Percentiles rank a stretch among this genome's conserved stretches.
Evolutionary conservation across 345 rosid genomes (phyloP).

Genomic region (Euclidium syriacum): DNA sequence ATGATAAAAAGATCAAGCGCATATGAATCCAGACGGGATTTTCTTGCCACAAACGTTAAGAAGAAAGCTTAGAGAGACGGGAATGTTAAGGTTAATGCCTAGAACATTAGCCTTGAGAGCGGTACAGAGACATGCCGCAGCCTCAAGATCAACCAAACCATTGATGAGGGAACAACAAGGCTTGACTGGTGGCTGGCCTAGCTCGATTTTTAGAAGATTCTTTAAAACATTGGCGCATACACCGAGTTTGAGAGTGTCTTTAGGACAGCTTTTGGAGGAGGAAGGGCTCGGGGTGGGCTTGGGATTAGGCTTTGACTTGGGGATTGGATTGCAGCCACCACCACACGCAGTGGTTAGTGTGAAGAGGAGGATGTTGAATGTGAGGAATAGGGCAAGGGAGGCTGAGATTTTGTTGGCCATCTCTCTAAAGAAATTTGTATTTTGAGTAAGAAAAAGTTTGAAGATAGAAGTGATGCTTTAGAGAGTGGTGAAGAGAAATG

Average conservation of each 20-base stretch:
- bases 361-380: conserved; percentile 26
- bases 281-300: conserved; percentile 27
- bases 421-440: too few relatives aligned
- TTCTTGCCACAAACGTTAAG: conserved; percentile 50
- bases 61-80: conserved; percentile 48
- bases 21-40: conserved; percentile 44
- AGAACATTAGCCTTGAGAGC: conserved; percentile 48
- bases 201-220: conserved; percentile 23
- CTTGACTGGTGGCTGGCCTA: conserved; percentile 37
- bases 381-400: conserved; percentile 23
- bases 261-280: conserved; percentile 34
- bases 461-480: neutral
- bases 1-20: too few relatives aligned
- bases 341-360: conserved; percentile 14
- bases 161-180: conserved; percentile 53
- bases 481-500: too few relatives aligned
- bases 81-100: conserved; percentile 49
- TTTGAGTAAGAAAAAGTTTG: neutral
- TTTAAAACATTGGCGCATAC: conserved; percentile 44
- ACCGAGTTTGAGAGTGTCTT: conserved; percentile 48
- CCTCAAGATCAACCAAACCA: conserved; percentile 54
- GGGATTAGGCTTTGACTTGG: conserved; percentile 17
- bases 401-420: conserved; percentile 32
- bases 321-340: conserved; percentile 20
- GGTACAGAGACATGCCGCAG: conserved; percentile 65